Base-by-base conservation (phyloP, 1,139 yeast genomes). In the Nakaseomyces uthaithaninus region DNA sequence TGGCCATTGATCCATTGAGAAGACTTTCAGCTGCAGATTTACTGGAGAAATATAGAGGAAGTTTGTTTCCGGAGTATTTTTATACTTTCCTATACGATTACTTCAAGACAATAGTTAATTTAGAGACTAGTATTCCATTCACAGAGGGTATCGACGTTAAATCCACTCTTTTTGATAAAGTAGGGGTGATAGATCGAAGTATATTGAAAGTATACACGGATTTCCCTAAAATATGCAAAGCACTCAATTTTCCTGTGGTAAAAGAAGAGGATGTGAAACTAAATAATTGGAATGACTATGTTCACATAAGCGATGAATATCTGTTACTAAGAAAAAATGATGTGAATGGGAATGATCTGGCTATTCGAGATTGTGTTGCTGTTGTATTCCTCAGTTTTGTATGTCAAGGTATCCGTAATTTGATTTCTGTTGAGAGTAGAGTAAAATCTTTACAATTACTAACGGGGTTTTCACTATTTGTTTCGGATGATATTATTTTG, bases 401-500 rank as follows among this genome's bases (percentile, higher is more conserved):
- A 0, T 74, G 80, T 41, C 76, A 94, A 2, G 69, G 80, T 6
- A 58, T 83, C 24, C 71, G 87, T 46, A 75, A 83, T 41, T 71
- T 87, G 0, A 72, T 73, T 8, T 74, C 75, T 23, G 78, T 86
- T 0, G 60, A 72, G 0, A 75, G 80, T 22, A 72, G 86, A 49
- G 59, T 81, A 3, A 75, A 75, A 52, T 93, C 91, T 0, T 71
- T 94, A 50, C 93, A 87, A 52, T 61, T 89, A 42, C 71, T 91
- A 2, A 59, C 86, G 10, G 86, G 86, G 0, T 66, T 91, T 12
- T 76, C 93, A 1, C 95, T 85, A 54, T 72, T 77, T 45, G 67
- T 86, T 2, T 74, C 75, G 31, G 97, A 91, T 55, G 94, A 84
- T 43, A 80, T 80, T 16, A 89, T 87, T 54, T 66, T 91, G 36